Evolutionary conservation across 352 stramenopile species (phyloP).

Genomic region (Globisporangium iwayamae): DNA sequence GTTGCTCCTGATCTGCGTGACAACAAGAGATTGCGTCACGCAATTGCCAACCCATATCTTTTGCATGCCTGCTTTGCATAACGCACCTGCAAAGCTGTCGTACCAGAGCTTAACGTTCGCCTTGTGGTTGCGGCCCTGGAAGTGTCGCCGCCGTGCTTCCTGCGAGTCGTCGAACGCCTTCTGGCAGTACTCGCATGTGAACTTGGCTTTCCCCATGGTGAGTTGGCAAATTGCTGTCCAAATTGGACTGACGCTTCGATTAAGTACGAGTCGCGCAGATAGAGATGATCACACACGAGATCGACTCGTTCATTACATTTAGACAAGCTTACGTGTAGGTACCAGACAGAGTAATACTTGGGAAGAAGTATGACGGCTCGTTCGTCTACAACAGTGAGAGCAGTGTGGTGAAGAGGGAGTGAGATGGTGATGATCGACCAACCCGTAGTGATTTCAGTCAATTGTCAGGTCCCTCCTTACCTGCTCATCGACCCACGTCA

Average conservation of each 20-base stretch:
- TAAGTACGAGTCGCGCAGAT: conserved; percentile 36
- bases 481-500: conserved; percentile 96
- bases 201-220: conserved; percentile 54
- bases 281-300: not conserved
- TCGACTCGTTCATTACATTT: not conserved
- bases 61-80: not conserved
- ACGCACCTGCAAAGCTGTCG: conserved; percentile 68
- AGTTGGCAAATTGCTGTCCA: not conserved
- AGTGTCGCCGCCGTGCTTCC: conserved; percentile 63
- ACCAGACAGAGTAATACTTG: conserved; percentile 79
- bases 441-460: not conserved
- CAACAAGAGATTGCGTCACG: not conserved
- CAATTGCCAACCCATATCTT: not conserved
- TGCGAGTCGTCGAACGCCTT: conserved; percentile 79
- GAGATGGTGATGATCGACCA: not conserved
- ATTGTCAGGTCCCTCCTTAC: conserved; percentile 19
- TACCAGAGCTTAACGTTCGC: conserved; percentile 85
- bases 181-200: conserved; percentile 76
- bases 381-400: conserved; percentile 26
- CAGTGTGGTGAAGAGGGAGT: not conserved
- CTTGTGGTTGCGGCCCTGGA: conserved; percentile 67
- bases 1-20: conserved; percentile 38
- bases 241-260: conserved; percentile 6
- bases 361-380: conserved; percentile 83
- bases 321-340: conserved; percentile 56